A percentile compares a stretch with the other conserved stretches of the same genome.
These are phyloP conservation scores for Coelastrella sp. DNA, from an alignment of 139 green algal genomes.

Conservation along the genomic window DNA sequence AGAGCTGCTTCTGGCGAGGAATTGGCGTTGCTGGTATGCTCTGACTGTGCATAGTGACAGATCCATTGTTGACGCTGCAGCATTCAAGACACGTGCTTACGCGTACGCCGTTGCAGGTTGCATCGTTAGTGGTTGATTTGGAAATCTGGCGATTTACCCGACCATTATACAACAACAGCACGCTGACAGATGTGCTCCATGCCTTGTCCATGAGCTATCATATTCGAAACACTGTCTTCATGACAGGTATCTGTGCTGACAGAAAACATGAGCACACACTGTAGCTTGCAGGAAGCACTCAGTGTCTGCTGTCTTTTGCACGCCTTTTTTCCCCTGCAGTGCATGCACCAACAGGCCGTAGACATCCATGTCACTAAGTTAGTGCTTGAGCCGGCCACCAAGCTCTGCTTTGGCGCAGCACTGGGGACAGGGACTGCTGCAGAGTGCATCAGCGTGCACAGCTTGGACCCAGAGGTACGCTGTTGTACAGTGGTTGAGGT, in stretches of 20 bases:
- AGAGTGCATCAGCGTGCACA: constrained; percentile 45
- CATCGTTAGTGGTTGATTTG: not conserved
- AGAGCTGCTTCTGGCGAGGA: not conserved
- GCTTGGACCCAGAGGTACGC: constrained; percentile 28
- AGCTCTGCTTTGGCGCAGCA: not conserved
- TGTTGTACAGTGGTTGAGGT: not conserved
- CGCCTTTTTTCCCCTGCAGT: not conserved
- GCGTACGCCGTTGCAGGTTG: not conserved
- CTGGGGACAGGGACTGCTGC: not conserved
- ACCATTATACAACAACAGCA: no score
- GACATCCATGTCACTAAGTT: not conserved
- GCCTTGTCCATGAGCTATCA: no score
- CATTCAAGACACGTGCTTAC: not conserved
- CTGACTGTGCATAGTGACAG: no score
- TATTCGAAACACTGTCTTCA: no score
- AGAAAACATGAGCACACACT: not conserved
- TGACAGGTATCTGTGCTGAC: no score
- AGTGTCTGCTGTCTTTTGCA: not conserved
- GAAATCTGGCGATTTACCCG: not conserved
- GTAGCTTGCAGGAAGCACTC: not conserved
- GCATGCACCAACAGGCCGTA: constrained; percentile 37
- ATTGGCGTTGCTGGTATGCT: constrained; percentile 26
- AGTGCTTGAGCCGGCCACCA: constrained; percentile 16
- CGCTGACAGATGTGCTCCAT: no score
- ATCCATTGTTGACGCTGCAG: no score